Evolutionary conservation across 371 early-diverging fungal genomes (phyloP), one percentile per base, ranked within the genome.

Genomic region (Nematocida displodere): DNA sequence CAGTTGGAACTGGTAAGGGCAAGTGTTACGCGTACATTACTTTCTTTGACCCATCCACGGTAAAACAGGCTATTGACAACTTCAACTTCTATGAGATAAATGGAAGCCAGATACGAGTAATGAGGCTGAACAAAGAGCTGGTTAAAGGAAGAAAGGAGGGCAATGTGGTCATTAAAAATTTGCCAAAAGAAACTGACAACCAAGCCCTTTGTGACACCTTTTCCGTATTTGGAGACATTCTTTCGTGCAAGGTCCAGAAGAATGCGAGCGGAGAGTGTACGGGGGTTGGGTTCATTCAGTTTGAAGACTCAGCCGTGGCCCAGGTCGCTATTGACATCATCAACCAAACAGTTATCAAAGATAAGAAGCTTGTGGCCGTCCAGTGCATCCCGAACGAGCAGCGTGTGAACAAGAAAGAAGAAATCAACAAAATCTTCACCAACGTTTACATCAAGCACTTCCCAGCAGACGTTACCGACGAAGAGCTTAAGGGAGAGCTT

Each of bases 81-180:
- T 75, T 77, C 34, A 82, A 84, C 52, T 80, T 79, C 49, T 76
- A 50, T 40, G 56, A 65, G 22, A 39, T 84, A 15, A 64, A 84
- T 44, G 78, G 76, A 1, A 67, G 58, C 15, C 46, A 80, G 47
- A 83, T 84, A 34, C 33, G 79, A 42, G 77, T 80, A 8, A 79
- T 77, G 64, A 44, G 39, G n/a, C 52, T 66, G 2, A 61, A 80
- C 26, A 78, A 80, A 54, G 58, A 39, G 22, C 46, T 66, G 20
- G 61, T 37, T 17, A 47, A 53, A 5, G 64, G 66, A 8, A 50
- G 47, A 58, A 67, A 64, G 26, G 71, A 80, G 31, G 95, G 94
- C 77, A 99, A 99, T 86, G 89, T 99, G 81, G 93, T 99, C 85
- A 96, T 99, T 87, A 97, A 97, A 88, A 97, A 97, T 89, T 86